Base-by-base conservation (phyloP, 352 stramenopile genomes). In the Stramenopiles sp. region DNA sequence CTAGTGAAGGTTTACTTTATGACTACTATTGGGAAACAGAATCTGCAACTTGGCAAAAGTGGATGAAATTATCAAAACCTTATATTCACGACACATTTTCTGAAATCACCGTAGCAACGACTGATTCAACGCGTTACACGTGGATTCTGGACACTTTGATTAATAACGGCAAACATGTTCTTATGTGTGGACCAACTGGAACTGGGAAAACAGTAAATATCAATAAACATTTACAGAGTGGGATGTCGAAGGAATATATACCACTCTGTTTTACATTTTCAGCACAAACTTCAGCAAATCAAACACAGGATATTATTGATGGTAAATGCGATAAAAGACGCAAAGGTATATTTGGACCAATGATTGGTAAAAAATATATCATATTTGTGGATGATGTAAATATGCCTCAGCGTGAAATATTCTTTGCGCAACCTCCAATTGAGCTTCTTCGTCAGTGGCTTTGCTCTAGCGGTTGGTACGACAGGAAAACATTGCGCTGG, bases 311-410 rank as follows among this genome's bases (percentile, higher is more conserved):
- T 29, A 72, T 85, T 35, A 62, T 91, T 7, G 75, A 91, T 42
- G 64, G 53, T 5, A 87, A 86, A 50, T 68, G 88, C 52, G 73
- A 87, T 38, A 89, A 88, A 50, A 64, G 74, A 1, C 55, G 71
- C 1, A 85, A 85, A 41, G 71, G 76, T 2, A 69, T 89, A 1
- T 90, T 72, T 36, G 73, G 74, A 3, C 73, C 74, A 0, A 59
- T 68, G 0, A 64, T 67, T 1, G 73, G 75, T 3, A 87, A 86
- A 51, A 63, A 63, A 28, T 79, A 72, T 24, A 67, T 88, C 38
- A 61, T 88, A 20, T 79, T 86, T 45, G 61, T 89, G 7, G 75
- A 91, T 49, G 75, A 89, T 43, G 48, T 91, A 3, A 89, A 89
- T 49, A 91, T 90, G 75, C 74, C 74, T 0, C 79, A 84, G 45